phyloP scores from a whole-genome alignment of 768 basidiomycete species.

The Grammothele lineata region DNA sequence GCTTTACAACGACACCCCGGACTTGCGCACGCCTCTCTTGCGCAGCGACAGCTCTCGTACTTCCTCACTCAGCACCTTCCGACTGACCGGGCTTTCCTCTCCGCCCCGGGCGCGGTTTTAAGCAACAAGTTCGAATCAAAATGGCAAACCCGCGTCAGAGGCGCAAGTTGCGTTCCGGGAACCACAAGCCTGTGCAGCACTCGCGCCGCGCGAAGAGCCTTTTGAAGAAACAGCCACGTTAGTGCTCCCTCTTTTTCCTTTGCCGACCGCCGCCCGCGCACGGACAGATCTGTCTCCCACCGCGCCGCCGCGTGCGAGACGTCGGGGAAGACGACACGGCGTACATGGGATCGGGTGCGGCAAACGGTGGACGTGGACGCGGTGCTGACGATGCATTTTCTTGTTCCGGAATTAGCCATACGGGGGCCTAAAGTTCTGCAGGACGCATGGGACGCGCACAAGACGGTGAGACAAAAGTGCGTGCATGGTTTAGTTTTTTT shows the following conservation, averaged over 20 bases:
- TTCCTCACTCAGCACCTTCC: no score
- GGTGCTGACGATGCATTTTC: no score
- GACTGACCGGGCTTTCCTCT: no score
- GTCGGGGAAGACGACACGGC: no score
- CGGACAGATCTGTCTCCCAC: no score
- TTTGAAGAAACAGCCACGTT: constrained; percentile 75
- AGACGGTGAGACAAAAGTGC: constrained; percentile 92
- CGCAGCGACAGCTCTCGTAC: no score
- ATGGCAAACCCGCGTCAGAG: constrained; percentile 97
- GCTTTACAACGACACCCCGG: not conserved
- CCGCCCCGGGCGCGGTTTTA: no score
- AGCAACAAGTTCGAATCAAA: no score
- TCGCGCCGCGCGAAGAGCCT: constrained; percentile 71
- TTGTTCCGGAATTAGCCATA: constrained; percentile 68
- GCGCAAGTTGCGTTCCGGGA: constrained; percentile 74
- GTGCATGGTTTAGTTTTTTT: constrained; percentile 25
- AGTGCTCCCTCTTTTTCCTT: constrained; percentile 25
- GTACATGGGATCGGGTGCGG: no score
- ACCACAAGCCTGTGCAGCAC: constrained; percentile 70
- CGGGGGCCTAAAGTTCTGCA: constrained; percentile 78
- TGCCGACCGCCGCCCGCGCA: not conserved
- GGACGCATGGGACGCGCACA: constrained; percentile 81
- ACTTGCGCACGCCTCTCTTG: constrained; percentile 1
- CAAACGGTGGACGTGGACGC: no score
- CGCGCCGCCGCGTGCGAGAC: no score